Evolutionary conservation across 2,329 filamentous ascomycete genomes (phyloP).

Genomic region (Talaromyces sp.): DNA sequence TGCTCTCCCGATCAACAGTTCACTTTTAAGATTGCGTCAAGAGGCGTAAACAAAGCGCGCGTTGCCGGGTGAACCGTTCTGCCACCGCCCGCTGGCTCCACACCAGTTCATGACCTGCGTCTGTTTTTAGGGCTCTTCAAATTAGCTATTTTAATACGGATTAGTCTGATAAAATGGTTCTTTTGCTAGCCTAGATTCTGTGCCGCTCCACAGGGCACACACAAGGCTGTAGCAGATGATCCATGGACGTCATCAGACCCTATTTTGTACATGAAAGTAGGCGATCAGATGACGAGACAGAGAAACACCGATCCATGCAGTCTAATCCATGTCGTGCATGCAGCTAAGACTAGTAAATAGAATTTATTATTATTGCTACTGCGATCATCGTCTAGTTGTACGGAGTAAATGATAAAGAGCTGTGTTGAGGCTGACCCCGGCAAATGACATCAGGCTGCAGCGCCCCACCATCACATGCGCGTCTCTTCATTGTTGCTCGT

Average conservation of each 20-base stretch:
- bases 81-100: slow-evolving; percentile 13
- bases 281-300: not conserved
- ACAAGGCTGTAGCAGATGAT: not conserved
- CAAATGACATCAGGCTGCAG: not conserved
- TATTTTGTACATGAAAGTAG: not conserved
- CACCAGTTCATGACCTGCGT: not conserved
- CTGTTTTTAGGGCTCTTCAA: not conserved
- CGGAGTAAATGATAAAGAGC: not conserved
- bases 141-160: not conserved
- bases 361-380: not conserved
- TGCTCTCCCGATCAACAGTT: not conserved
- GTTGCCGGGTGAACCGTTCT: slow-evolving; percentile 16
- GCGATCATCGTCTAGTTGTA: not conserved
- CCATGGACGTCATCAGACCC: not conserved
- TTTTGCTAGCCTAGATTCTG: not conserved
- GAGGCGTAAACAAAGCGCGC: slow-evolving; percentile 13
- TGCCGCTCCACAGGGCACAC: not conserved
- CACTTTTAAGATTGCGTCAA: slow-evolving; percentile 1
- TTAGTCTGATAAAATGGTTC: not conserved
- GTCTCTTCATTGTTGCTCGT: not conserved
- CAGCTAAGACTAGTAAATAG: not conserved
- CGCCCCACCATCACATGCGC: not conserved
- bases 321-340: not conserved
- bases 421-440: not conserved
- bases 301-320: too few species aligned